Evolutionary conservation across 768 basidiomycete genomes (phyloP).

Genomic region (Collybia nuda): DNA sequence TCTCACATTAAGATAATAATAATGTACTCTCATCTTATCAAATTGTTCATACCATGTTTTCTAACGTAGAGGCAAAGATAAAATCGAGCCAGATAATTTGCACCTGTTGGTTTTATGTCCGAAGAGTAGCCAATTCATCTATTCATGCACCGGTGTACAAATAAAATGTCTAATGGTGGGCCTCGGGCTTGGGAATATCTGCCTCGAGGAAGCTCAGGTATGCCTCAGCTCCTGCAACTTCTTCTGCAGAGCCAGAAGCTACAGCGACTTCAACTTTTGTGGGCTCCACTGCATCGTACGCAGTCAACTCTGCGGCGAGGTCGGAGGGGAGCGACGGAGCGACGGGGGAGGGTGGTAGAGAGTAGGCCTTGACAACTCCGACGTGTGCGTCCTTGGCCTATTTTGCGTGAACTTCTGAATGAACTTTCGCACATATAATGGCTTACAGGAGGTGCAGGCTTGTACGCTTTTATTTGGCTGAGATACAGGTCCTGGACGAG

Average conservation of each 20-base stretch:
- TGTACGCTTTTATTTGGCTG: constrained; percentile 88
- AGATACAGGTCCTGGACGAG: constrained; percentile 92
- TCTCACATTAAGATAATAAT: not conserved
- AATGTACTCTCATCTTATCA: not conserved
- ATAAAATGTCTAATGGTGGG: constrained; percentile 24
- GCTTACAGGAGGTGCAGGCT: constrained; percentile 70
- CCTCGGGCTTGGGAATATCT: constrained; percentile 43
- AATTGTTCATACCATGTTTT: no score
- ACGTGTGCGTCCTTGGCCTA: constrained; percentile 92
- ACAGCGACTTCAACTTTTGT: constrained; percentile 38
- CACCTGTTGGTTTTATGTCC: no score
- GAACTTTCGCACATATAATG: not conserved
- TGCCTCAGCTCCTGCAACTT: constrained; percentile 63
- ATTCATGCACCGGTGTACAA: not conserved
- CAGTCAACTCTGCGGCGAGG: constrained; percentile 84
- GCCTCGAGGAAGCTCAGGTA: constrained; percentile 82
- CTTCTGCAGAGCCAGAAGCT: constrained; percentile 32
- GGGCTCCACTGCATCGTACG: constrained; percentile 85
- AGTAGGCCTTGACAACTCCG: constrained; percentile 81
- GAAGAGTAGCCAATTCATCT: no score
- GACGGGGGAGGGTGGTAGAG: constrained; percentile 71
- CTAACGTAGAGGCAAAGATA: no score
- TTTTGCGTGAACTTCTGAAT: constrained; percentile 1
- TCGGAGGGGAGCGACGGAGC: constrained; percentile 76
- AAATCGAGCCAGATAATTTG: no score